Conservation (phyloP, 2,329 filamentous ascomycete genomes). For the Pseudofabraea citricarpa region DNA sequence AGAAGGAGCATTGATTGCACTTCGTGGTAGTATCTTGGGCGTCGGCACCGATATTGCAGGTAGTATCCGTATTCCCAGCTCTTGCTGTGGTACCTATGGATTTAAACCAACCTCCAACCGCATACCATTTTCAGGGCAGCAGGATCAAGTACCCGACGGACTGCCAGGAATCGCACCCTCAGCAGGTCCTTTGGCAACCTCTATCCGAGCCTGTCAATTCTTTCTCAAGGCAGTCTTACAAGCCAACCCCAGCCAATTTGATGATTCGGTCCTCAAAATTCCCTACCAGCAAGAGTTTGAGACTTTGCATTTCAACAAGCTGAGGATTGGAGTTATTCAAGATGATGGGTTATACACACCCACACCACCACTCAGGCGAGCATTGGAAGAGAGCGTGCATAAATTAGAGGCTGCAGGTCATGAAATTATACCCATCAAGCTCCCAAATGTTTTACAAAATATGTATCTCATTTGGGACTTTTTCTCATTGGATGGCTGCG, state of each 20-base stretch:
- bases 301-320: conserved; percentile 16
- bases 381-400: conserved; percentile 20
- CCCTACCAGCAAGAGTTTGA: conserved; percentile 12
- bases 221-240: conserved; percentile 6
- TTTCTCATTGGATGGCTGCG: conserved; percentile 11
- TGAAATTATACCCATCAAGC: background rate
- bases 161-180: conserved; percentile 2
- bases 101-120: conserved; percentile 16
- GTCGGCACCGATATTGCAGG: conserved; percentile 39
- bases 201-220: conserved; percentile 5
- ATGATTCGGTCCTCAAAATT: conserved; percentile 1
- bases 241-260: background rate
- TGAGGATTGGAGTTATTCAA: conserved; percentile 27
- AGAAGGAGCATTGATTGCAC: conserved; percentile 44
- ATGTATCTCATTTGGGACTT: conserved; percentile 31
- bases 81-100: conserved; percentile 27
- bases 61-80: conserved; percentile 33
- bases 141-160: conserved; percentile 1
- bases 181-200: conserved; percentile 8
- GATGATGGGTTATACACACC: conserved; percentile 25
- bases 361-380: conserved; percentile 29
- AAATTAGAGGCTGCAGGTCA: conserved; percentile 22
- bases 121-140: conserved; percentile 11
- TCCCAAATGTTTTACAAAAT: background rate
- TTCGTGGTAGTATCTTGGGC: conserved; percentile 36